Percentiles rank a stretch among this genome's conserved stretches.
Conservation (phyloP, 179 eudicot genomes). For the Silene coronaria region DNA sequence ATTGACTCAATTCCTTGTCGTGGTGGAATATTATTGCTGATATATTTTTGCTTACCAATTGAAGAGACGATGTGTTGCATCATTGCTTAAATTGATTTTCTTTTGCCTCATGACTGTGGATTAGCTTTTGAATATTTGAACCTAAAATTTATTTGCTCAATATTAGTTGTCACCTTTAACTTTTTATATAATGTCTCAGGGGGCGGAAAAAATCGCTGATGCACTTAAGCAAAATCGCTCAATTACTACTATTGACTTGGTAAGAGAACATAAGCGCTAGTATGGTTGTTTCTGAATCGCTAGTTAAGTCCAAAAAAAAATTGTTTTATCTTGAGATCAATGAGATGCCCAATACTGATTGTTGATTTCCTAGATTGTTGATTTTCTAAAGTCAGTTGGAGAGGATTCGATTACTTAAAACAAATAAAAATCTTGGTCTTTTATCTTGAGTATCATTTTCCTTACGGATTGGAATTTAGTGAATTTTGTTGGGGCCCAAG, state of each 20-base stretch:
- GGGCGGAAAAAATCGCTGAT: constrained; percentile 81
- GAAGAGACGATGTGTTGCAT: neutral
- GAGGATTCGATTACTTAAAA: neutral
- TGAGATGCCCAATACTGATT: neutral
- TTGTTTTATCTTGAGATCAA: neutral
- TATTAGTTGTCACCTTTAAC: constrained; percentile 9
- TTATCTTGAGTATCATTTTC: neutral
- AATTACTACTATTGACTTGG: constrained; percentile 73
- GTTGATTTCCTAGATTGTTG: neutral
- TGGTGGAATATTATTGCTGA: neutral
- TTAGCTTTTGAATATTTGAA: neutral
- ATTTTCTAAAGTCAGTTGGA: neutral
- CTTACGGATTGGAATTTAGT: neutral
- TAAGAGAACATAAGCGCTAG: constrained; percentile 31
- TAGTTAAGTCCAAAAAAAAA: neutral
- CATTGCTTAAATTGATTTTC: neutral
- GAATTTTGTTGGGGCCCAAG: neutral
- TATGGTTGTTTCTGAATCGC: neutral
- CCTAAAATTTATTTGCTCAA: neutral
- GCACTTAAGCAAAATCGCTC: constrained; percentile 85
- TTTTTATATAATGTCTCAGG: constrained; percentile 40
- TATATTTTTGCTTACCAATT: neutral
- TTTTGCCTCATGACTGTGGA: neutral
- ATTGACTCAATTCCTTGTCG: neutral
- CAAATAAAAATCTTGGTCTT: neutral